Percentiles rank a stretch among this genome's conserved stretches.
Evolutionary conservation across 2,329 filamentous ascomycete species (phyloP).

Genomic region (Blumeria graminis): DNA sequence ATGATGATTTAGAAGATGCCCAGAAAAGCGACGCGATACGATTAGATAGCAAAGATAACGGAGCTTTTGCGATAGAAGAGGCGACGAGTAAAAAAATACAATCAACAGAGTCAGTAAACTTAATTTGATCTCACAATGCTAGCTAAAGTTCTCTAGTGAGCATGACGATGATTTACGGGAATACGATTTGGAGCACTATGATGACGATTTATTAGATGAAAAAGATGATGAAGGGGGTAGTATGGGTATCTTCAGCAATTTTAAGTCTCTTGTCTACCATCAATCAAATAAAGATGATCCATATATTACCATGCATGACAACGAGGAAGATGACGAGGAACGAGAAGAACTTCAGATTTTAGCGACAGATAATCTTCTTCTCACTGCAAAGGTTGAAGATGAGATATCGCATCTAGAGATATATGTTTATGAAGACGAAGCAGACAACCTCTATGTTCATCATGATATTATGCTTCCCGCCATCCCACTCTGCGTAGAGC

Average conservation of each 20-base stretch:
- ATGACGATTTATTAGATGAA: constrained; percentile 50
- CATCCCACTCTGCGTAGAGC: constrained; percentile 86
- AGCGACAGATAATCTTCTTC: constrained; percentile 73
- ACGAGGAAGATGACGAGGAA: constrained; percentile 46
- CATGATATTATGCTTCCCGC: constrained; percentile 98
- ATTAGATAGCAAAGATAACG: constrained; percentile 17
- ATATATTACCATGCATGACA: constrained; percentile 71
- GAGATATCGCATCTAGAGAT: constrained; percentile 92
- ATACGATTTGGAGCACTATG: constrained; percentile 90
- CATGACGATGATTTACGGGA: constrained; percentile 81
- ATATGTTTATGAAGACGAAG: constrained; percentile 88
- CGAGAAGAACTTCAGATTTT: constrained; percentile 84
- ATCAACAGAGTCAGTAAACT: constrained; percentile 19
- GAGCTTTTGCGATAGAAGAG: constrained; percentile 15
- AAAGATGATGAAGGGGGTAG: constrained; percentile 31
- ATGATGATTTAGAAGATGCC: constrained; percentile 51
- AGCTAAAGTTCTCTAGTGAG: constrained; percentile 16
- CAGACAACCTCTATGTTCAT: constrained; percentile 94
- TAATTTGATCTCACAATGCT: constrained; percentile 2
- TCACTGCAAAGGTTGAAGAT: constrained; percentile 87
- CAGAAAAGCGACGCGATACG: constrained; percentile 13
- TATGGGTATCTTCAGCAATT: constrained; percentile 85
- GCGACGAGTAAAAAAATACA: constrained; percentile 12
- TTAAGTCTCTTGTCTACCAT: constrained; percentile 84
- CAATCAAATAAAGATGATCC: constrained; percentile 85